A percentile compares a stretch with the other conserved stretches of the same genome.
Conservation (phyloP, 148 eudicot species). For the Silene uniflora region DNA sequence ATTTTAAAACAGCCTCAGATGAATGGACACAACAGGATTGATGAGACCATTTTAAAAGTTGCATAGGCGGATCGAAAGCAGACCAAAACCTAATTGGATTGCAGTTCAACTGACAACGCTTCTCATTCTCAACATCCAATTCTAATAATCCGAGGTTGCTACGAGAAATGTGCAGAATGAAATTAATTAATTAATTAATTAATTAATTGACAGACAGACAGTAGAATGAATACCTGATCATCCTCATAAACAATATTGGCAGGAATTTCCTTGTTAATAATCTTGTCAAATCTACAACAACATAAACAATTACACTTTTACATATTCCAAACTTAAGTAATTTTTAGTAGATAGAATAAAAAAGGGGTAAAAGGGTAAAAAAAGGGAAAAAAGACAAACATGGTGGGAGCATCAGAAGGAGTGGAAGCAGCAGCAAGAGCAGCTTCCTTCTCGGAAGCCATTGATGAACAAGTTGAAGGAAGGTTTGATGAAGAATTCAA, state of each 20-base stretch:
- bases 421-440: slow-evolving; percentile 55
- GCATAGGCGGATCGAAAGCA: too few relatives aligned
- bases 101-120: neutral
- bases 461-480: slow-evolving; percentile 22
- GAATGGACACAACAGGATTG: neutral
- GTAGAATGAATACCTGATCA: slow-evolving; percentile 49
- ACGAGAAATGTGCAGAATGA: neutral
- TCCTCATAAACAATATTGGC: slow-evolving; percentile 82
- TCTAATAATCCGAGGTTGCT: neutral
- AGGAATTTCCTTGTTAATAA: slow-evolving; percentile 89
- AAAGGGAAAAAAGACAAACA: slow-evolving; percentile 34
- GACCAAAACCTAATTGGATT: neutral
- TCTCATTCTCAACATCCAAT: neutral
- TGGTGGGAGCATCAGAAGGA: slow-evolving; percentile 77
- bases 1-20: neutral
- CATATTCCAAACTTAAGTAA: neutral
- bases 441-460: slow-evolving; percentile 89
- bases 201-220: neutral
- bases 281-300: slow-evolving; percentile 85
- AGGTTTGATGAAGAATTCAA: slow-evolving; percentile 9
- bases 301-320: neutral
- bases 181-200: too few relatives aligned
- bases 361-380: neutral
- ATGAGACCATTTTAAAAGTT: neutral
- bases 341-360: neutral